These are phyloP conservation scores for Borovskyia barvae DNA, from an alignment of 208 protist genomes.

Conservation along the genomic window DNA sequence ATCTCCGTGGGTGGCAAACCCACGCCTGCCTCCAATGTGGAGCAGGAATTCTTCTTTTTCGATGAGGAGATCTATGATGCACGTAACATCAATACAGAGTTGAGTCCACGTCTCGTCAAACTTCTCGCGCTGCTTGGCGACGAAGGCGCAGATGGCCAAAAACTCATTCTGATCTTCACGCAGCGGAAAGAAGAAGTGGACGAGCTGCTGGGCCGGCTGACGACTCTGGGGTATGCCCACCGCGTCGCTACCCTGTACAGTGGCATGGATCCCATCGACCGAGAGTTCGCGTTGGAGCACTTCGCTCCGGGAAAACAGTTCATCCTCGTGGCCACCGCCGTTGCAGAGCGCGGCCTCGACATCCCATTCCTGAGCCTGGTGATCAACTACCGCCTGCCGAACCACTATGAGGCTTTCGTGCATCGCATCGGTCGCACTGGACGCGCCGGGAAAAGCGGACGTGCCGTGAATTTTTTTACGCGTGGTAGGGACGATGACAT, in stretches of 20 bases:
- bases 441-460: slow-evolving; percentile 70
- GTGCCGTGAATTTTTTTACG: slow-evolving; percentile 86
- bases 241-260: slow-evolving; percentile 83
- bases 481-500: slow-evolving; percentile 81
- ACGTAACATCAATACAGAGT: slow-evolving; percentile 41
- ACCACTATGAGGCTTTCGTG: slow-evolving; percentile 98
- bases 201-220: slow-evolving; percentile 78
- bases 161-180: slow-evolving; percentile 90
- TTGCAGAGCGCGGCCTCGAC: slow-evolving; percentile 95
- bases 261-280: slow-evolving; percentile 91
- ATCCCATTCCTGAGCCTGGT: slow-evolving; percentile 98
- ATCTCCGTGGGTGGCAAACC: slow-evolving; percentile 87
- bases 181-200: slow-evolving; percentile 91
- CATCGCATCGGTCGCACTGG: slow-evolving; percentile 96
- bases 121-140: slow-evolving; percentile 89
- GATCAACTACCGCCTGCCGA: slow-evolving; percentile 99
- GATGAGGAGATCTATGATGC: slow-evolving; percentile 82
- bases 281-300: slow-evolving; percentile 85
- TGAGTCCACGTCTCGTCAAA: slow-evolving; percentile 71
- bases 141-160: slow-evolving; percentile 55
- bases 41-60: slow-evolving; percentile 91
- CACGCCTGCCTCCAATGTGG: slow-evolving; percentile 84
- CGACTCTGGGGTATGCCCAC: slow-evolving; percentile 70
- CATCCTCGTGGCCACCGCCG: slow-evolving; percentile 88
- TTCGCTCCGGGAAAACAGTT: slow-evolving; percentile 84